Base-by-base conservation (phyloP, 1,139 yeast genomes). In the Scheffersomyces quercinus region DNA sequence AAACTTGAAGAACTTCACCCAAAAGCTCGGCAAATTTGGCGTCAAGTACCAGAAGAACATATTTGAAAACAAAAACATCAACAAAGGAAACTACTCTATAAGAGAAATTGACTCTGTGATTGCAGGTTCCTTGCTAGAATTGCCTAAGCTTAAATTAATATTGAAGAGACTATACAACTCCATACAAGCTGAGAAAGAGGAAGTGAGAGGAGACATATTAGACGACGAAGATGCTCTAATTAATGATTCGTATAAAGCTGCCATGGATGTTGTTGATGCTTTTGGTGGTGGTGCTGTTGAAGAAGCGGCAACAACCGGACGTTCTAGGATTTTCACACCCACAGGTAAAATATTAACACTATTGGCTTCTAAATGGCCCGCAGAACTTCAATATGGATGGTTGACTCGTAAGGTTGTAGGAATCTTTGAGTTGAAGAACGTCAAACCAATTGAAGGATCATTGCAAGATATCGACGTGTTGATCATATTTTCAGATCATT, bases 301-400 rank as follows among this genome's bases (percentile, higher is more conserved):
- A 77, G 48, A 77, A 72, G 26, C 8, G 7, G 26, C 26, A 20
- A 20, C 26, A 3, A 7, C 8, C 7, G 26, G 26, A 6, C 51
- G 49, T 24, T 76, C 81, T 36, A 74, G 97, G 48, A 82, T 89
- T 0, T 88, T 90, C 59, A 90, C 97, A 0, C 96, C 97, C 1
- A 85, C 96, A 0, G 98, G 97, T 0, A 89, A 88, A 59, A 77
- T 91, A 2, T 67, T 91, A 36, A 85, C 95, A 0, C 97, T 89
- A 56, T 63, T 90, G 24, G 95, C 97, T 5, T 73, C 80, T 8
- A 82, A 82, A 16, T 91, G 97, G 97, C 98, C 98, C 0, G 68
- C 81, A 0, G 91, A 86, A 54, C 71, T 91, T 26, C 96, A 88
- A 53, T 85, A 84, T 56, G 96, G 96, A 24, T 90, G 97, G 97